Conservation (phyloP, 441 rosid genomes). For the Oxalis stricta region DNA sequence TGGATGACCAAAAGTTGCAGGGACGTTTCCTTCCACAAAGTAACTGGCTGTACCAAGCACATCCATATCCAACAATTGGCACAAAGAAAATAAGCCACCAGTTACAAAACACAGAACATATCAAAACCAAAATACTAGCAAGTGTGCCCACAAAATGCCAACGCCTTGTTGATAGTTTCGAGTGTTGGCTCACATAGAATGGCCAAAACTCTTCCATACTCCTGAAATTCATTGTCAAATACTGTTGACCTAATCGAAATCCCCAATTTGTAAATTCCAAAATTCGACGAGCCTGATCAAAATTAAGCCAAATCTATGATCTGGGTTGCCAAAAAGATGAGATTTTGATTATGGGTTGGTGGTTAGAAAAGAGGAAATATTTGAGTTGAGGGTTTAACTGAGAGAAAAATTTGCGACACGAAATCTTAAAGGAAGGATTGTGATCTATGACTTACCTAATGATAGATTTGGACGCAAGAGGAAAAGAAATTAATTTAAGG, state of each 20-base stretch:
- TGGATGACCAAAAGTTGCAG: slow-evolving; percentile 79
- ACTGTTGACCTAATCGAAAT: too few species aligned
- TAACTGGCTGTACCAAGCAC: slow-evolving; percentile 95
- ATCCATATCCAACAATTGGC: slow-evolving; percentile 73
- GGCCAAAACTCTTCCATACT: slow-evolving; percentile 91
- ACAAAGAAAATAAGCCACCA: slow-evolving; percentile 47
- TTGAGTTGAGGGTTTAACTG: slow-evolving; percentile 21
- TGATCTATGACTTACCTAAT: too few species aligned
- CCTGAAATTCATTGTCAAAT: slow-evolving; percentile 97
- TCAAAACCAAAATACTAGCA: slow-evolving; percentile 28
- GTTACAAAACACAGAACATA: slow-evolving; percentile 46
- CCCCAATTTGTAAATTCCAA: background rate
- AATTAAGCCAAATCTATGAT: background rate
- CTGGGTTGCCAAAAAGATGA: slow-evolving; percentile 3
- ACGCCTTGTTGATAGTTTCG: slow-evolving; percentile 68
- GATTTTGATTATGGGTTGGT: background rate
- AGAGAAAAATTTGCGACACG: background rate
- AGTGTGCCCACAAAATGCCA: slow-evolving; percentile 87
- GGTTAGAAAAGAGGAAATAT: too few species aligned
- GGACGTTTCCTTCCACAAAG: slow-evolving; percentile 83
- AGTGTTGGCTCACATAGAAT: slow-evolving; percentile 81
- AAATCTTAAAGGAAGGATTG: too few species aligned
- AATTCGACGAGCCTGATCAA: background rate
- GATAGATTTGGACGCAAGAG: too few species aligned
- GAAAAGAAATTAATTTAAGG: too few species aligned